Base-by-base conservation (phyloP, 129 eudicot species). In the Flaveria bidentis region DNA sequence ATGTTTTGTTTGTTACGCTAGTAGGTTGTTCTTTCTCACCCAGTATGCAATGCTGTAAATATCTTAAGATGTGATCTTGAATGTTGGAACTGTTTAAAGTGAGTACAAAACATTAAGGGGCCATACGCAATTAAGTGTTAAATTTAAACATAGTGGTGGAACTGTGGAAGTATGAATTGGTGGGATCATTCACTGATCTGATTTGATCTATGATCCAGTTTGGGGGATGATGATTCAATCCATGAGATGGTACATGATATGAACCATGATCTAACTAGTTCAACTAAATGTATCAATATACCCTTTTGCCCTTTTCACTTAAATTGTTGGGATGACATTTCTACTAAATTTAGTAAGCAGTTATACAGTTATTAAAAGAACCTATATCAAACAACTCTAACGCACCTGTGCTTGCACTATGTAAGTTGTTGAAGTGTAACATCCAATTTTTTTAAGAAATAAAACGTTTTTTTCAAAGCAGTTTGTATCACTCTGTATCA, bases 51-150 rank as follows among this genome's bases (percentile, higher is more conserved):
- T 36, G n/a, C 10, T 30, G 47, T 25, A 55, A 13, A 36, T 62
- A 75, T 36, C 42, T 75, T 64, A 61, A 49, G 26, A 30, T 51
- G 64, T 30, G 47, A 47, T 71, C 25, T 50, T 51, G 45, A 71
- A 52, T 36, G 52, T 71, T 16, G 30, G 28, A 39, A 49, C 30
- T 30, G 62, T 75, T 63, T 33, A 16, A 28, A 13, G 51, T 64
- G 65, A 63, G 71, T 47, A 26, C 63, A 47, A 76, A 76, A 47
- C 72, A 64, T 45, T 63, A 75, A 47, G 17, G 36, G 14, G 39
- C 20, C 53, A 51, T 17, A 50, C 18, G 51, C 51, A 23, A 65
- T 64, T 5, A 50, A 50, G 72, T 30, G 22, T 44, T n/a, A 46
- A 28, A 17, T 64, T 64, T 18, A 51, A 65, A 36, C 26, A 17